Percentiles rank a stretch among this genome's conserved stretches.
Evolutionary conservation across 2,329 filamentous ascomycete species (phyloP).

Genomic region (Arthroderma uncinatum): DNA sequence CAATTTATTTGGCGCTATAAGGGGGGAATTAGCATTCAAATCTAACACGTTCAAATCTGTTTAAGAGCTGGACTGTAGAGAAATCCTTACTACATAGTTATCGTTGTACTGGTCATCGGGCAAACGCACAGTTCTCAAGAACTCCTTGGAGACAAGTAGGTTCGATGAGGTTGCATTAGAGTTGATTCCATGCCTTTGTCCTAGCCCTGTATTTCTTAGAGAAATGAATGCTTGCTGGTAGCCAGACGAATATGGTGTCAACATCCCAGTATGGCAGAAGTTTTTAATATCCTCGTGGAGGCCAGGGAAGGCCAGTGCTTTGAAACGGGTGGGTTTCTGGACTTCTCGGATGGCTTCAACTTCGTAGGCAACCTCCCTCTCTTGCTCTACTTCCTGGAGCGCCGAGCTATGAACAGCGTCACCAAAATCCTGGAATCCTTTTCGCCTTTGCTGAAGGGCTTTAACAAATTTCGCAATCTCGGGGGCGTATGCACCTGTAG

Average conservation of each 20-base stretch:
- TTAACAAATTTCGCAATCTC: constrained; percentile 24
- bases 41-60: background rate
- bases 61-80: no score
- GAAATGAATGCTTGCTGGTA: constrained; percentile 36
- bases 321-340: constrained; percentile 37
- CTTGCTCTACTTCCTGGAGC: constrained; percentile 48
- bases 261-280: constrained; percentile 39
- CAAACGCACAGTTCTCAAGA: constrained; percentile 11
- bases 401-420: constrained; percentile 39
- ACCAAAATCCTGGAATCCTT: constrained; percentile 35
- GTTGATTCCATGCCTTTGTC: constrained; percentile 26
- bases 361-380: constrained; percentile 49
- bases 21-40: constrained; percentile 18
- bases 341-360: constrained; percentile 47
- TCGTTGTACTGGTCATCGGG: constrained; percentile 8
- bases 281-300: constrained; percentile 39
- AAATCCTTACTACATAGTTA: constrained; percentile 10
- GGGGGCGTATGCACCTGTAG: constrained; percentile 8
- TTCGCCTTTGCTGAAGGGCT: constrained; percentile 27
- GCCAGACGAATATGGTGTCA: constrained; percentile 26
- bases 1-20: constrained; percentile 45
- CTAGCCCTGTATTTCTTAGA: constrained; percentile 31
- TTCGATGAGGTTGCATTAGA: constrained; percentile 8
- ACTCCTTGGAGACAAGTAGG: constrained; percentile 12
- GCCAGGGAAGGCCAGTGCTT: constrained; percentile 34